Evolutionary conservation across 2,329 filamentous ascomycete species (phyloP), one percentile per base, ranked within the genome.

Genomic region (Alternaria brassicicola): DNA sequence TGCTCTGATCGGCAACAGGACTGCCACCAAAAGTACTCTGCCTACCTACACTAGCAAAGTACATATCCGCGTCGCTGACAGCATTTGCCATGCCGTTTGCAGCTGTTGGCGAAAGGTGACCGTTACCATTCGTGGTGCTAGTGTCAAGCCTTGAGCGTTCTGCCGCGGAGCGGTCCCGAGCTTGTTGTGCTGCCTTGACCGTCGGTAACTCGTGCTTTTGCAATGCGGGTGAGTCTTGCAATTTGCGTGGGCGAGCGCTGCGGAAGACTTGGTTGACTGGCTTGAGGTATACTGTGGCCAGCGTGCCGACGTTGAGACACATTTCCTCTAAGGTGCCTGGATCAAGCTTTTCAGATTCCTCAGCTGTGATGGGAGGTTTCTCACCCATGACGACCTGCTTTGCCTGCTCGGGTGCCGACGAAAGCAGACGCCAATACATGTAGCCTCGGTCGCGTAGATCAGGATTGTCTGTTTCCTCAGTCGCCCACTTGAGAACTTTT

Each of bases 371-470:
- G 7, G 94, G 86, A 6, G 95, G 95, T 76, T 99, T 99, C 67
- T 96, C 91, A 59, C 95, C 94, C 94, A 99, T 98, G 65, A 99
- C 93, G 50, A 99, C 87, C 62, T 88, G 83, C 74, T 91, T 95
- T 2, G 95, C 95, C 0, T 90, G 87, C 48, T 89, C 88, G 67
- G 96, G 94, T 75, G 97, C 93, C 0, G 93, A 96, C 1, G 93
- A 97, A 2, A 99, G 84, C 13, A 99, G 85, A 4, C 95, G 91
- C 95, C 95, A 99, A 82, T 99, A 99, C 93, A 99, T 98, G 82
- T 97, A 99, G 0, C 95, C 95, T 69, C 95, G 85, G 76, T 99
- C 95, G 63, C 95, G 89, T 26, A 99, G 86, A 78, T 99, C 95
- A 0, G 95, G 95, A 77, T 99, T 97, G 74, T 99, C 95, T n/a